Base-by-base conservation (phyloP, 2,329 filamentous ascomycete genomes). In the Aspergillus candidus region DNA sequence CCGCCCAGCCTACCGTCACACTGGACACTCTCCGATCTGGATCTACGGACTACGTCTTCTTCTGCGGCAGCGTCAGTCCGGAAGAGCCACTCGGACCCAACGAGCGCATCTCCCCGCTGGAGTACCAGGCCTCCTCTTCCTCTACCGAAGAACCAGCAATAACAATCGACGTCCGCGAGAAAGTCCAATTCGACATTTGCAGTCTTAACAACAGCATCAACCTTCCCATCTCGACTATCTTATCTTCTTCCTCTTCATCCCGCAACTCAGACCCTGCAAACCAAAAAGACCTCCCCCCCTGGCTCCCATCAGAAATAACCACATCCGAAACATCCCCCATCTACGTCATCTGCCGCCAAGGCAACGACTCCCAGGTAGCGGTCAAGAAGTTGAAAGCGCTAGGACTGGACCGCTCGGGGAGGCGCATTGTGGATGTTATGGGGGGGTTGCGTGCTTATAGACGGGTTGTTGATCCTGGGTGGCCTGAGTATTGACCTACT, bases 131-230 rank as follows among this genome's bases (percentile, higher is more conserved):
- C 3, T 18, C 18, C 18, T 18, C 18, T 18, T 27, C 22, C 22
- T 27, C 22, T 8, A 10, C 57, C n/a, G n/a, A n/a, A 12, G 41
- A 57, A 38, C 29, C 47, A 12, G 44, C 84, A 41, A 59, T 87
- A 1, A 67, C 96, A 2, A 65, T 97, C 2, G 93, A 97, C 53
- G 88, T 94, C 1, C 77, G 93, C 2, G 88, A 94, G 54, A 80
- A 80, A 56, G 86, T 88, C 22, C 88, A 95, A 48, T 96, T 87
- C 53, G 83, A 85, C 12, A 82, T 97, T 35, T 89, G 84, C 51
- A 82, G 76, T 48, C 73, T 98, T 6, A 72, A 81, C 0, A 85
- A 85, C 0, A 88, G 87, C 18, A 68, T 94, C 40, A 96, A 73
- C 40, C 60, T 73, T 14, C 72, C 72, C 3, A 68, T 73, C 8